These are phyloP conservation scores for Tubosaeta sp. DNA, from an alignment of 768 basidiomycete species.

Conservation along the genomic window DNA sequence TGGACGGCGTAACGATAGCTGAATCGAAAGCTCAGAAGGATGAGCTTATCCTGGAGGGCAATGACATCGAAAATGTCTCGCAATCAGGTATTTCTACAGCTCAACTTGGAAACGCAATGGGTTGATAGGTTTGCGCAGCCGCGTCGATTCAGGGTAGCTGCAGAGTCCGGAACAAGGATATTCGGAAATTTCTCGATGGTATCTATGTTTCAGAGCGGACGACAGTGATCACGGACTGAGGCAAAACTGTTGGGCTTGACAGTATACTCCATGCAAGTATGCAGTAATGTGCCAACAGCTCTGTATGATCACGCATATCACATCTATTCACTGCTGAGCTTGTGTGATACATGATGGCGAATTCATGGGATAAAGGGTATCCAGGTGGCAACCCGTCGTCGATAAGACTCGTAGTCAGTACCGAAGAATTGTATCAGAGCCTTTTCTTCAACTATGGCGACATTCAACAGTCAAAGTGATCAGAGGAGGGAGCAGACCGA, in stretches of 20 bases:
- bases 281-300: slow-evolving; percentile 16
- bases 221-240: slow-evolving; percentile 47
- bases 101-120: not conserved
- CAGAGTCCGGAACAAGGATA: slow-evolving; percentile 99
- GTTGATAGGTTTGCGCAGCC: slow-evolving; percentile 41
- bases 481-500: slow-evolving; percentile 35
- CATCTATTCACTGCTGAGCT: slow-evolving; percentile 9
- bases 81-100: slow-evolving; percentile 67
- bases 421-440: slow-evolving; percentile 87
- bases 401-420: slow-evolving; percentile 75
- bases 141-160: slow-evolving; percentile 96
- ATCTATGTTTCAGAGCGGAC: slow-evolving; percentile 86
- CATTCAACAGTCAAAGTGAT: slow-evolving; percentile 2
- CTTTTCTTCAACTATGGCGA: slow-evolving; percentile 67
- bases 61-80: slow-evolving; percentile 95
- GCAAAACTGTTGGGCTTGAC: slow-evolving; percentile 7
- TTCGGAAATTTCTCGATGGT: slow-evolving; percentile 97
- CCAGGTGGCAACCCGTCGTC: slow-evolving; percentile 71
- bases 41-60: slow-evolving; percentile 90
- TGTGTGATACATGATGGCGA: not conserved
- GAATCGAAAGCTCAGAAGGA: slow-evolving; percentile 95
- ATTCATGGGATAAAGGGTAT: slow-evolving; percentile 78
- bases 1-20: slow-evolving; percentile 75
- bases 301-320: slow-evolving; percentile 28
- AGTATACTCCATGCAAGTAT: slow-evolving; percentile 18